These are phyloP conservation scores for Rhexocercosporidium sp. DNA, from an alignment of 2,329 filamentous ascomycete species.

Conservation along the genomic window DNA sequence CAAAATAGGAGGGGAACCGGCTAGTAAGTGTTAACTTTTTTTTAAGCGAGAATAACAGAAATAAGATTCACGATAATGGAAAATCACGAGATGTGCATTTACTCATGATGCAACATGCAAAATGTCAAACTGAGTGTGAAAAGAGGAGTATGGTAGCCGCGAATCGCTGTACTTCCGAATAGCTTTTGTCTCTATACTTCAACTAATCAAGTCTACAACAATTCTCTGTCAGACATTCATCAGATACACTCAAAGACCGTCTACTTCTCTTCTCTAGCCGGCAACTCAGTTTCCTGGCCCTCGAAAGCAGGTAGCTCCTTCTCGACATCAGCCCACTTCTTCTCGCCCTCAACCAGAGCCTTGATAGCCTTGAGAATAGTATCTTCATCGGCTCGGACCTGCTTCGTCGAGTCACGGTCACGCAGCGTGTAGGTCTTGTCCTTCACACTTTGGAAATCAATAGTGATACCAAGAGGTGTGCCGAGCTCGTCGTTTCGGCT, in stretches of 20 bases:
- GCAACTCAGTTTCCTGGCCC: conserved; percentile 63
- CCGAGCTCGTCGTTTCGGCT: conserved; percentile 94
- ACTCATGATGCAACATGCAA: no score
- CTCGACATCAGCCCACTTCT: conserved; percentile 72
- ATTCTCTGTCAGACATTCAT: background rate
- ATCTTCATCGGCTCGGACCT: conserved; percentile 83
- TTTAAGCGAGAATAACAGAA: no score
- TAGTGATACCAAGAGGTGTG: conserved; percentile 90
- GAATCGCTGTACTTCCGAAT: conserved; percentile 3
- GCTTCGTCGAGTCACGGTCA: conserved; percentile 88
- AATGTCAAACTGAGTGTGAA: background rate
- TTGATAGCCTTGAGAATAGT: conserved; percentile 77
- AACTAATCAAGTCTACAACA: conserved; percentile 12
- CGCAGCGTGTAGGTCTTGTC: conserved; percentile 86
- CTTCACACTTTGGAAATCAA: conserved; percentile 94
- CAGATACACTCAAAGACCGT: background rate
- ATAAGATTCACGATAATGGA: no score
- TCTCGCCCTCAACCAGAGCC: conserved; percentile 53
- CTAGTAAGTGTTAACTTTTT: no score
- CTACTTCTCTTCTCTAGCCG: conserved; percentile 23
- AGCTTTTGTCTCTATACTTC: conserved; percentile 5
- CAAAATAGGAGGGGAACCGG: no score
- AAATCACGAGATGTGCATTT: no score
- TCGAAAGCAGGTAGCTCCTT: conserved; percentile 84
- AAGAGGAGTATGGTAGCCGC: background rate